Percentiles rank a stretch among this genome's conserved stretches.
These are phyloP conservation scores for Discostella stelligeroides DNA, from an alignment of 108 stramenopile species.

Conservation along the genomic window DNA sequence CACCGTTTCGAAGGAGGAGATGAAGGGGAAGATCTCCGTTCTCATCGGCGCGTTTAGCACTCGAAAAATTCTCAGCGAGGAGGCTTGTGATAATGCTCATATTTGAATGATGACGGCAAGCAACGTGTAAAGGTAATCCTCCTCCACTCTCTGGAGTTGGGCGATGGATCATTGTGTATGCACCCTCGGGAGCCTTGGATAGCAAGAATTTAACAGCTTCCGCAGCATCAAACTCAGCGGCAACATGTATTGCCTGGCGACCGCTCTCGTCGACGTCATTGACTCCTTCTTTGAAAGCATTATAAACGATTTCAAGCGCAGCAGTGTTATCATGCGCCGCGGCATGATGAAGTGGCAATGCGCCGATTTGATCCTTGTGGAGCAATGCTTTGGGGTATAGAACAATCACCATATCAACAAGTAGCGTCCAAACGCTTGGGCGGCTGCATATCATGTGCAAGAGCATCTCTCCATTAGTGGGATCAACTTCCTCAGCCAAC, in stretches of 20 bases:
- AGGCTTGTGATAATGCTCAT: slow-evolving; percentile 82
- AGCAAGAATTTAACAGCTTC: slow-evolving; percentile 78
- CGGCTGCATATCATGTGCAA: slow-evolving; percentile 83
- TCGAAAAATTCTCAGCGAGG: slow-evolving; percentile 81
- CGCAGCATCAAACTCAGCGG: slow-evolving; percentile 80
- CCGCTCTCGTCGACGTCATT: slow-evolving; percentile 78
- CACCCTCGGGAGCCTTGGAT: slow-evolving; percentile 75
- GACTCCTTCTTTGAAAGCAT: slow-evolving; percentile 82
- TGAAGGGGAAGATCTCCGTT: slow-evolving; percentile 81
- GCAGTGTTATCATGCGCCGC: slow-evolving; percentile 73
- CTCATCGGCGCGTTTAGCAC: slow-evolving; percentile 77
- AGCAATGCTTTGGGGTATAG: slow-evolving; percentile 82
- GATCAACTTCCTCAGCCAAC: slow-evolving; percentile 69
- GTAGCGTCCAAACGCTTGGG: slow-evolving; percentile 69
- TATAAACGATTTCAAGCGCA: slow-evolving; percentile 78
- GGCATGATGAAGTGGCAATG: slow-evolving; percentile 81
- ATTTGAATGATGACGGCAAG: slow-evolving; percentile 76
- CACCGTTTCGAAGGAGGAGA: slow-evolving; percentile 71
- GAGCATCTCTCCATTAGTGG: slow-evolving; percentile 73
- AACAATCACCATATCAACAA: slow-evolving; percentile 83
- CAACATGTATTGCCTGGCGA: slow-evolving; percentile 79
- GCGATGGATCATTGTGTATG: slow-evolving; percentile 81
- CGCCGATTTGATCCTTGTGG: slow-evolving; percentile 85
- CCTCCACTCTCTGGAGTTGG: slow-evolving; percentile 73
- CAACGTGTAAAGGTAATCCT: slow-evolving; percentile 78